Conservation (phyloP, 164 flowering plant genomes). For the Santalum album region DNA sequence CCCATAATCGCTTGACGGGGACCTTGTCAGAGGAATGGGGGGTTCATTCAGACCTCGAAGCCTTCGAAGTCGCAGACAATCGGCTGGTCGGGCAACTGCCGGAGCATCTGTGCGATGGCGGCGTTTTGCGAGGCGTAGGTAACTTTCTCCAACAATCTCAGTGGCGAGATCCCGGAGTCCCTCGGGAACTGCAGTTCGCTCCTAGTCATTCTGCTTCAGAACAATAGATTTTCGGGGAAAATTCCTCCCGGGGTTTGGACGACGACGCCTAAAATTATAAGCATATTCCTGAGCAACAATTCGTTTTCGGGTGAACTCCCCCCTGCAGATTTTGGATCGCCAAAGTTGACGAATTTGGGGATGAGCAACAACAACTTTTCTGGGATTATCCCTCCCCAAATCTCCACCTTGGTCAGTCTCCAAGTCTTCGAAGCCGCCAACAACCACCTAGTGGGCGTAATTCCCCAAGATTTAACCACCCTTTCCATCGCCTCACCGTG, state of each 20-base stretch:
- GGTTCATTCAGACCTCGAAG: conserved; percentile 19
- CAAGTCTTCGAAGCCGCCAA: conserved; percentile 33
- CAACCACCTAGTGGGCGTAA: conserved; percentile 39
- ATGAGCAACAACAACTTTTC: conserved; percentile 41
- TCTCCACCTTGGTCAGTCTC: conserved; percentile 21
- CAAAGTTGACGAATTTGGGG: conserved; percentile 32
- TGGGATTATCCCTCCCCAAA: conserved; percentile 33
- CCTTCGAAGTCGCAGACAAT: conserved; percentile 30
- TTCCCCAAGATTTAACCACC: conserved; percentile 39
- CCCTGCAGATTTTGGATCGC: conserved; percentile 4
- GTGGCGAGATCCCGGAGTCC: conserved; percentile 50
- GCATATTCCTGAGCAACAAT: conserved; percentile 25
- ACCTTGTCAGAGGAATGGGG: conserved; percentile 42
- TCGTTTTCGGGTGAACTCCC: conserved; percentile 44
- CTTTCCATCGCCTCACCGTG: conserved; percentile 19
- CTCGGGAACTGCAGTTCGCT: conserved; percentile 45
- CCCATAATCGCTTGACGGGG: conserved; percentile 32
- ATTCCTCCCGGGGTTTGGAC: conserved; percentile 44
- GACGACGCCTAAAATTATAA: conserved; percentile 11
- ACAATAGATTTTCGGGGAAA: conserved; percentile 34
- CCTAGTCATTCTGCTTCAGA: conserved; percentile 23
- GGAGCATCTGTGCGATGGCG: conserved; percentile 25
- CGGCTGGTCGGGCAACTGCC: conserved; percentile 37
- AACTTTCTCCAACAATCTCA: conserved; percentile 45
- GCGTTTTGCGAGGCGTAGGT: conserved; percentile 27